Evolutionary conservation across 2,329 filamentous ascomycete genomes (phyloP).

Genomic region (Ophiostoma novo-ulmi): DNA sequence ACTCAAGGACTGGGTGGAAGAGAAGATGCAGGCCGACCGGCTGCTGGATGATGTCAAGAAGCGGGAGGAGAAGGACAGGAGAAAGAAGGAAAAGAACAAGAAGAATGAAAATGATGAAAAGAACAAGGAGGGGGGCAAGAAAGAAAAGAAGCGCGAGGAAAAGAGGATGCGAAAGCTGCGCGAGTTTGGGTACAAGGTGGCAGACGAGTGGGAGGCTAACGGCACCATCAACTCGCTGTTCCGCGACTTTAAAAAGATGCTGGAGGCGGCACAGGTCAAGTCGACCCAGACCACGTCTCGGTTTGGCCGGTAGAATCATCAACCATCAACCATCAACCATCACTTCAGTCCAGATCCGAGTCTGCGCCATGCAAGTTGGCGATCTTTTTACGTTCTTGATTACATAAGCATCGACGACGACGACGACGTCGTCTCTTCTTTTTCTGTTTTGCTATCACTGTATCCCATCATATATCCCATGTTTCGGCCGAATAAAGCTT

Average conservation of each 20-base stretch:
- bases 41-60: slow-evolving; percentile 40
- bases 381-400: not conserved
- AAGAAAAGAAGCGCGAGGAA: not conserved
- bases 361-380: not conserved
- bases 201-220: slow-evolving; percentile 57
- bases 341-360: not conserved
- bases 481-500: not conserved
- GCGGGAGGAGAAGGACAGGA: not conserved
- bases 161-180: slow-evolving; percentile 45
- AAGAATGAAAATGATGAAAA: not conserved
- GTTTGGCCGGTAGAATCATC: slow-evolving; percentile 20
- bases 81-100: not conserved
- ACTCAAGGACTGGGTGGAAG: slow-evolving; percentile 66
- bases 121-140: not conserved
- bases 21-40: slow-evolving; percentile 50
- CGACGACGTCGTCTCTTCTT: not conserved
- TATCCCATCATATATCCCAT: not conserved
- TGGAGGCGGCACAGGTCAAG: slow-evolving; percentile 53
- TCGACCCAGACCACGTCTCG: slow-evolving; percentile 25
- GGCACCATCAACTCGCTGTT: slow-evolving; percentile 60
- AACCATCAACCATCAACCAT: not conserved
- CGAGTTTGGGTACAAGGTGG: slow-evolving; percentile 57
- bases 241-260: slow-evolving; percentile 57
- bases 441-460: not conserved
- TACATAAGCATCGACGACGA: not conserved